A percentile compares a stretch with the other conserved stretches of the same genome.
phyloP scores from a whole-genome alignment of 2,329 filamentous ascomycete species.

The Fusarium brachygibbosum region DNA sequence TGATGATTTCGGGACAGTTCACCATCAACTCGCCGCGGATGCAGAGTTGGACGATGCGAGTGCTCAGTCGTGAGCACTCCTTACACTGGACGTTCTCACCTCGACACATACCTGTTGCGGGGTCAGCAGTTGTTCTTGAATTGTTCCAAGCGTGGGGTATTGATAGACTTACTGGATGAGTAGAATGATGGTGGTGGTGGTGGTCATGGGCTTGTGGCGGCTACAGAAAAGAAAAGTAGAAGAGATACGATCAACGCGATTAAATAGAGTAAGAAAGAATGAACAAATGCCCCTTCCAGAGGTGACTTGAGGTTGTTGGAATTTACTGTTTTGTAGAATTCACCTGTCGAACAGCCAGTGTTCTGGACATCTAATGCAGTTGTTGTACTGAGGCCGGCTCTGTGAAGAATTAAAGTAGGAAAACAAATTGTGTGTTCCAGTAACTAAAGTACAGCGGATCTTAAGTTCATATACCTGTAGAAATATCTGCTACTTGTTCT shows the following conservation, averaged over 20 bases:
- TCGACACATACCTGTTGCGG: constrained; percentile 28
- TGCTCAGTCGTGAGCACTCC: constrained; percentile 25
- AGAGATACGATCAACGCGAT: constrained; percentile 5
- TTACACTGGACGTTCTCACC: constrained; percentile 38
- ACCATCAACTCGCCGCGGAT: constrained; percentile 28
- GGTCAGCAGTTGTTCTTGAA: not conserved
- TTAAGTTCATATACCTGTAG: not conserved
- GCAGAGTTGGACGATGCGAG: constrained; percentile 24
- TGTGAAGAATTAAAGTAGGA: not conserved
- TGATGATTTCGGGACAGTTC: constrained; percentile 27
- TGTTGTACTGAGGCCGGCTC: constrained; percentile 24
- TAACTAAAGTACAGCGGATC: not conserved
- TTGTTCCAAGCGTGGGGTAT: not conserved
- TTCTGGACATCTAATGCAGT: constrained; percentile 1
- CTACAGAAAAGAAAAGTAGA: not conserved
- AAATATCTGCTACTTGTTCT: not conserved
- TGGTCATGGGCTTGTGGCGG: not conserved
- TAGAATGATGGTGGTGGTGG: not conserved
- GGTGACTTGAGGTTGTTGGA: not conserved
- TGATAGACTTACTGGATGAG: not conserved
- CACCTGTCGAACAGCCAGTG: constrained; percentile 20
- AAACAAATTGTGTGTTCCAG: constrained; percentile 5
- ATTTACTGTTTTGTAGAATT: constrained; percentile 7
- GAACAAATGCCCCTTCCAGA: constrained; percentile 3
- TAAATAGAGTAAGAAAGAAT: constrained; percentile 5